phyloP scores from a whole-genome alignment of 2,329 filamentous ascomycete genomes.

The Blastomyces silverae region DNA sequence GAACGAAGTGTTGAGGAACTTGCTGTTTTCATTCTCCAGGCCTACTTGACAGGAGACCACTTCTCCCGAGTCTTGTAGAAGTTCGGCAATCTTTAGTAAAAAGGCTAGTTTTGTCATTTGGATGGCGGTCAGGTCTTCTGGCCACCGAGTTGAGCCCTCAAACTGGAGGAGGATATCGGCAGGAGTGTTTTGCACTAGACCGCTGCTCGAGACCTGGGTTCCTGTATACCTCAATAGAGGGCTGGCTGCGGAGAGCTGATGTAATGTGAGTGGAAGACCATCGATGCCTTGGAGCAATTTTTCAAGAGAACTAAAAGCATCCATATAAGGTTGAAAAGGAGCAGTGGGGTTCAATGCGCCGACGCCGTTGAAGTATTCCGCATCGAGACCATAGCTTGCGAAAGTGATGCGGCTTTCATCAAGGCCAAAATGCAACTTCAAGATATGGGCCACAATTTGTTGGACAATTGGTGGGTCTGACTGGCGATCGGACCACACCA shows the following conservation, averaged over 20 bases:
- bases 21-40: slow-evolving; percentile 65
- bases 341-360: slow-evolving; percentile 24
- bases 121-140: slow-evolving; percentile 81
- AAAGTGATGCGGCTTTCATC: slow-evolving; percentile 47
- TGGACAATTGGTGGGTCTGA: slow-evolving; percentile 60
- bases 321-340: slow-evolving; percentile 61
- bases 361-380: slow-evolving; percentile 32
- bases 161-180: slow-evolving; percentile 83
- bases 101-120: slow-evolving; percentile 93
- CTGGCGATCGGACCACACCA: slow-evolving; percentile 69
- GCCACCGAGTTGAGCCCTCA: slow-evolving; percentile 89
- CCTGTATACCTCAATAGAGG: slow-evolving; percentile 67
- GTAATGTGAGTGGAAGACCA: slow-evolving; percentile 77
- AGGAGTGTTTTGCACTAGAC: slow-evolving; percentile 38
- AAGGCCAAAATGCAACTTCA: slow-evolving; percentile 62
- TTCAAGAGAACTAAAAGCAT: slow-evolving; percentile 67
- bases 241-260: slow-evolving; percentile 68
- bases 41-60: slow-evolving; percentile 64
- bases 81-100: slow-evolving; percentile 62
- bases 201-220: slow-evolving; percentile 27
- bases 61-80: slow-evolving; percentile 58
- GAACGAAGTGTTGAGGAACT: slow-evolving; percentile 69
- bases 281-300: slow-evolving; percentile 69
- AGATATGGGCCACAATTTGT: slow-evolving; percentile 68
- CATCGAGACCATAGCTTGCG: slow-evolving; percentile 47